A percentile compares a stretch with the other conserved stretches of the same genome.
phyloP scores from a whole-genome alignment of 352 stramenopile species.

The Pythium angustatum region DNA sequence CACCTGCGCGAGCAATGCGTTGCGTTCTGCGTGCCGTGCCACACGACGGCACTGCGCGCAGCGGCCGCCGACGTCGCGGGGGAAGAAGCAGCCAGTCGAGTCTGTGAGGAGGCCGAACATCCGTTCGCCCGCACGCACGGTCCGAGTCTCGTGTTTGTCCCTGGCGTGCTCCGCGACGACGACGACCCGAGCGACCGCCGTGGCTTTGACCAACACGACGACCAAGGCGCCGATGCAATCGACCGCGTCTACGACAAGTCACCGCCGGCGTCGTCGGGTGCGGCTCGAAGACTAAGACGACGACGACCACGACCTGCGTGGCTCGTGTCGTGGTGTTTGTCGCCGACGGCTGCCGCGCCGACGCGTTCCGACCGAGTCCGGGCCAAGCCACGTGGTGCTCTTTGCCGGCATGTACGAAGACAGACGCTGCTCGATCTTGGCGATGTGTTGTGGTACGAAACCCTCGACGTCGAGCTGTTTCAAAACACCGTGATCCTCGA shows the following conservation, averaged over 20 bases:
- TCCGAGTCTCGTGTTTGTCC: not conserved
- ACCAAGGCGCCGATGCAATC: too few relatives aligned
- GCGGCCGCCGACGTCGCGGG: conserved; percentile 19
- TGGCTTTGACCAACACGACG: too few relatives aligned
- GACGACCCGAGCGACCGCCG: too few relatives aligned
- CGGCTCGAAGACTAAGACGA: too few relatives aligned
- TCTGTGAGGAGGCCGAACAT: not conserved
- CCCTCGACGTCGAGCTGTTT: conserved; percentile 4
- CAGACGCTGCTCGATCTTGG: conserved; percentile 23
- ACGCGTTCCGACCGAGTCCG: too few relatives aligned
- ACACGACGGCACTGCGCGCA: conserved; percentile 25
- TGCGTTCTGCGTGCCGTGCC: conserved; percentile 29
- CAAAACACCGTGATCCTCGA: conserved; percentile 9
- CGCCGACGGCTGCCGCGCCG: conserved; percentile 78
- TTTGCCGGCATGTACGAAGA: too few relatives aligned
- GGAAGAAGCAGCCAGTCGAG: conserved; percentile 12
- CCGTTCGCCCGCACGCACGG: not conserved
- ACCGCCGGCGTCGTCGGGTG: too few relatives aligned
- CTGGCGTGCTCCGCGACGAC: not conserved
- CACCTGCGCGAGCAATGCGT: conserved; percentile 21
- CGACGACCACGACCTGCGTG: too few relatives aligned
- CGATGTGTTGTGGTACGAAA: conserved; percentile 21
- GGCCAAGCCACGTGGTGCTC: too few relatives aligned
- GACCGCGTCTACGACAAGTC: too few relatives aligned
- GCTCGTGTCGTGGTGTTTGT: conserved; percentile 84